Percentiles rank a stretch among this genome's conserved stretches.
These are phyloP conservation scores for Nephelium lappaceum DNA, from an alignment of 345 rosid genomes.

Conservation along the genomic window DNA sequence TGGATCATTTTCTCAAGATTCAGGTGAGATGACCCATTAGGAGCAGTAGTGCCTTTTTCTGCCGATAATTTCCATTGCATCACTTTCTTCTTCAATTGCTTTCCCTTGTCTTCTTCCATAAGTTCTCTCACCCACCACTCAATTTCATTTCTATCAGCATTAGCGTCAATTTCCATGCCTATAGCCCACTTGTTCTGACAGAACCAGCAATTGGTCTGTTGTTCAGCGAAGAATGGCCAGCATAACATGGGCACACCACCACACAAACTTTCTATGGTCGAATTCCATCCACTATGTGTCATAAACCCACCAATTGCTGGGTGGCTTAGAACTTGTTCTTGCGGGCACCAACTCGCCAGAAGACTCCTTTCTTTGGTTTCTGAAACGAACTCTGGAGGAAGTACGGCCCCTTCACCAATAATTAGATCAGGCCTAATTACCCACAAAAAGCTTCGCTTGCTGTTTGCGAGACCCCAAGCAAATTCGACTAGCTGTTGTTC, in stretches of 20 bases:
- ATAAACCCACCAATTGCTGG: constrained; percentile 13
- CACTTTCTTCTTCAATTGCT: constrained; percentile 10
- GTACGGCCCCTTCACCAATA: neutral
- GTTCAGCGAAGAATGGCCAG: constrained; percentile 20
- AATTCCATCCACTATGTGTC: constrained; percentile 19
- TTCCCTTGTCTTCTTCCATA: constrained; percentile 25
- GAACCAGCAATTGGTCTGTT: constrained; percentile 19
- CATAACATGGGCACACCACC: constrained; percentile 12
- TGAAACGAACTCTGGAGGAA: constrained; percentile 15
- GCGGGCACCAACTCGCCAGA: constrained; percentile 20
- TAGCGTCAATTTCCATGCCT: constrained; percentile 19
- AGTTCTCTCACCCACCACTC: constrained; percentile 21
- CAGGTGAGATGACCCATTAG: constrained; percentile 17
- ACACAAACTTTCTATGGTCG: constrained; percentile 10
- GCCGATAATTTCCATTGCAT: constrained; percentile 21
- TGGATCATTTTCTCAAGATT: constrained; percentile 21
- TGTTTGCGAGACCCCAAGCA: constrained; percentile 31
- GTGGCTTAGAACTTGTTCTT: constrained; percentile 17
- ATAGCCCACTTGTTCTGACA: constrained; percentile 14
- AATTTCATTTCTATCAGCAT: constrained; percentile 18
- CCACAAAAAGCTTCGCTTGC: constrained; percentile 24
- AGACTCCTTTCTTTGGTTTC: constrained; percentile 17
- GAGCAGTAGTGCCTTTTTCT: neutral
- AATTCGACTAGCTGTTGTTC: constrained; percentile 23
- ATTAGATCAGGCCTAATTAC: constrained; percentile 31